Evolutionary conservation across 2,329 filamentous ascomycete genomes (phyloP).

Genomic region (Ascosphaera apis): DNA sequence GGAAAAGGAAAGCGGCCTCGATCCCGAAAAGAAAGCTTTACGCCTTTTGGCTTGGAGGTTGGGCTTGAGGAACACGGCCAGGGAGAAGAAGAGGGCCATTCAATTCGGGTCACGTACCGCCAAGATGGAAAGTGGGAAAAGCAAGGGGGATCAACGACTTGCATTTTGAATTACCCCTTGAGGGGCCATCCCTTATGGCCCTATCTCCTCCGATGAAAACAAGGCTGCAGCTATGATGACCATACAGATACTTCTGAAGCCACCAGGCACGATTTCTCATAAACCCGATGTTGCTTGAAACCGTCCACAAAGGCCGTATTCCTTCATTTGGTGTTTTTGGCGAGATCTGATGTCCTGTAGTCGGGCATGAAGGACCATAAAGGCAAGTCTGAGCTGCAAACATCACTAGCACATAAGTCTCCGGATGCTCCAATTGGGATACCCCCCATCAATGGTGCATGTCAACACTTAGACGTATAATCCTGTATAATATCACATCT

Average conservation of each 20-base stretch:
- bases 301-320: not conserved
- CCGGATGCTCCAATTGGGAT: too few species aligned
- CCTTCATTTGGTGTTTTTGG: not conserved
- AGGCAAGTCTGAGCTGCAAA: not conserved
- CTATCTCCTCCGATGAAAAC: not conserved
- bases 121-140: conserved; percentile 47
- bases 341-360: not conserved
- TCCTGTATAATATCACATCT: too few species aligned
- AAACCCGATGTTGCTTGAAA: not conserved
- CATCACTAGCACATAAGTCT: too few species aligned
- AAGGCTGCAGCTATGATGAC: not conserved
- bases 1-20: conserved; percentile 24
- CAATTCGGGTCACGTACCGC: conserved; percentile 66
- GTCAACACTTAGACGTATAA: too few species aligned
- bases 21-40: conserved; percentile 61
- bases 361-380: not conserved
- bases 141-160: conserved; percentile 28
- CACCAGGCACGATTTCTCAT: not conserved
- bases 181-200: too few species aligned
- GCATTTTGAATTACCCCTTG: not conserved
- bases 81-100: conserved; percentile 84
- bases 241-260: not conserved
- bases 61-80: conserved; percentile 46
- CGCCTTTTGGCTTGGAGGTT: conserved; percentile 53
- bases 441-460: too few species aligned